phyloP scores from a whole-genome alignment of 2,329 filamentous ascomycete genomes.

The Thyridium curvatum region DNA sequence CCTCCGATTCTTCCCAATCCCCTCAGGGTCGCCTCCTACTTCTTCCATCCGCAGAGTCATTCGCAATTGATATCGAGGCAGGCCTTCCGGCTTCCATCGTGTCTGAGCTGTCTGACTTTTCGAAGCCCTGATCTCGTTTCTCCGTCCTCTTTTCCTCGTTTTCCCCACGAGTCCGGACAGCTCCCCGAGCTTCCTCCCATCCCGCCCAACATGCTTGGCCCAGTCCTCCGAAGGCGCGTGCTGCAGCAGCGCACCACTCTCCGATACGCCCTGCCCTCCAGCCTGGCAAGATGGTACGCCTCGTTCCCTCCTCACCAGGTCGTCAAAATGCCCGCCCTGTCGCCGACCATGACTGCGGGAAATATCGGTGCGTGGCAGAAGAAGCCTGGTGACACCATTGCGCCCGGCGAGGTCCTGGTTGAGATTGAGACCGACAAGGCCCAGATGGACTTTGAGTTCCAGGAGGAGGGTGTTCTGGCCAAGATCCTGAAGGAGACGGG shows the following conservation, averaged over 20 bases:
- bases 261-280: constrained; percentile 44
- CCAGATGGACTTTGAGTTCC: constrained; percentile 99
- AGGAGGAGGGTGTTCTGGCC: constrained; percentile 93
- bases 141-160: constrained; percentile 11
- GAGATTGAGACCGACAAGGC: constrained; percentile 99
- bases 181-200: constrained; percentile 7
- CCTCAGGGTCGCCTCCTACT: background rate
- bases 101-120: constrained; percentile 5
- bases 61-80: constrained; percentile 1
- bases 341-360: constrained; percentile 93
- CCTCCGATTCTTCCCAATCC: constrained; percentile 7
- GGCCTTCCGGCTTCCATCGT: too few relatives aligned
- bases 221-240: constrained; percentile 56
- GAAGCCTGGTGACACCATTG: constrained; percentile 82
- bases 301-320: constrained; percentile 93
- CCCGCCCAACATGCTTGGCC: constrained; percentile 50
- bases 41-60: constrained; percentile 9
- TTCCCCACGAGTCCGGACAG: constrained; percentile 13
- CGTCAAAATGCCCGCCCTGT: constrained; percentile 96
- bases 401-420: constrained; percentile 89
- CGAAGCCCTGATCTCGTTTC: constrained; percentile 10
- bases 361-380: constrained; percentile 99
- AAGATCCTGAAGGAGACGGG: constrained; percentile 91
- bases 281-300: constrained; percentile 60
- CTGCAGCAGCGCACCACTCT: constrained; percentile 45